These are phyloP conservation scores for Aspergillus intermedius DNA, from an alignment of 2,329 filamentous ascomycete species.

Conservation along the genomic window DNA sequence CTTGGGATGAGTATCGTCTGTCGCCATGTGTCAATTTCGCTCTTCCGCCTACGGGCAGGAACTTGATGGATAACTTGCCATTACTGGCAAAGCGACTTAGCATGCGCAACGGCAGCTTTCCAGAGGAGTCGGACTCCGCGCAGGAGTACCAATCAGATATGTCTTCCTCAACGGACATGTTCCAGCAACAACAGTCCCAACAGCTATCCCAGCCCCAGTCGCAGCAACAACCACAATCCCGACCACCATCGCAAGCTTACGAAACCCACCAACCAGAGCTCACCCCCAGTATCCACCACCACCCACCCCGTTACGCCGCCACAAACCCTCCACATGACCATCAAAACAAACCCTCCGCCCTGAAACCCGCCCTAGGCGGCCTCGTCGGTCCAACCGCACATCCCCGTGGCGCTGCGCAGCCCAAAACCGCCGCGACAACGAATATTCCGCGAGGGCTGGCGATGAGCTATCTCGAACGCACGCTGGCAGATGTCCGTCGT, in stretches of 20 bases:
- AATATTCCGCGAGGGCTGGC: conserved; percentile 52
- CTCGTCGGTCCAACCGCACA: conserved; percentile 20
- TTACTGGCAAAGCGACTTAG: conserved; percentile 35
- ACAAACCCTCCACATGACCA: conserved; percentile 4
- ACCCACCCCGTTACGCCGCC: conserved; percentile 8
- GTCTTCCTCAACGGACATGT: neutral
- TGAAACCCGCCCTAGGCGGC: conserved; percentile 26
- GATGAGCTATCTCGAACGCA: conserved; percentile 65
- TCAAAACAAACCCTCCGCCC: conserved; percentile 11
- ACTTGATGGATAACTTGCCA: conserved; percentile 31
- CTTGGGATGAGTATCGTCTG: conserved; percentile 71
- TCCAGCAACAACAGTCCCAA: too few species aligned
- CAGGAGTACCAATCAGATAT: neutral
- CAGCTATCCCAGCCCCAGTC: too few species aligned
- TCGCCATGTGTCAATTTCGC: conserved; percentile 70
- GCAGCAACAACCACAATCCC: neutral
- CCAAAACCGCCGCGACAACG: conserved; percentile 22
- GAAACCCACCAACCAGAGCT: neutral
- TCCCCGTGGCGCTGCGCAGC: conserved; percentile 17
- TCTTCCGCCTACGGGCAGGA: conserved; percentile 49
- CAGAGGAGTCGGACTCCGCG: neutral
- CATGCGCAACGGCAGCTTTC: conserved; percentile 17
- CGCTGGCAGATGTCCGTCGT: conserved; percentile 60
- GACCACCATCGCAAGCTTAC: neutral
- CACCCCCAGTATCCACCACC: conserved; percentile 2